phyloP scores from a whole-genome alignment of 1,284 basidiomycete genomes.

The Grifola frondosa region DNA sequence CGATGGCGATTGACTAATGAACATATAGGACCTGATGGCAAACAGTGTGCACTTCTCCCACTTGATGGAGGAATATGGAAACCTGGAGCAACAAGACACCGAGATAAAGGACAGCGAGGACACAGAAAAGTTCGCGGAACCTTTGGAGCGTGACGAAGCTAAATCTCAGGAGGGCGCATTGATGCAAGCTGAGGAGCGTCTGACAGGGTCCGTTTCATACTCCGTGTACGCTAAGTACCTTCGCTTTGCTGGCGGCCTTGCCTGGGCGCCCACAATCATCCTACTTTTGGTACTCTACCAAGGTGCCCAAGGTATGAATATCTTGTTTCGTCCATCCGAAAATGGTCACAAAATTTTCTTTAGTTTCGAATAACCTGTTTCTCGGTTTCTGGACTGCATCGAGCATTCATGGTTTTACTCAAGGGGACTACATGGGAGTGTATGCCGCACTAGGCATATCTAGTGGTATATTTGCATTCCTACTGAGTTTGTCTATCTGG shows the following conservation, averaged over 20 bases:
- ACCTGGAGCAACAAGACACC: constrained; percentile 35
- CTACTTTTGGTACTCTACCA: constrained; percentile 27
- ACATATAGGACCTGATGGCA: constrained; percentile 48
- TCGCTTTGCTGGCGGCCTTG: constrained; percentile 47
- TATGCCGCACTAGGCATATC: constrained; percentile 64
- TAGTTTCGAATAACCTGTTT: constrained; percentile 41
- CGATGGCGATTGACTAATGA: not conserved
- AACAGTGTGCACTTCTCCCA: constrained; percentile 53
- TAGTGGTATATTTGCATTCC: constrained; percentile 55
- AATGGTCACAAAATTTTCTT: not conserved
- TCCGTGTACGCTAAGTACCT: constrained; percentile 41
- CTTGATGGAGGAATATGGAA: constrained; percentile 64
- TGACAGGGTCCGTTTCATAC: constrained; percentile 32
- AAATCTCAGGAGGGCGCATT: constrained; percentile 22
- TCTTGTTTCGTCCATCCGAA: not conserved
- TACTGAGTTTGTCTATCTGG: constrained; percentile 54
- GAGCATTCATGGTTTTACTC: constrained; percentile 44
- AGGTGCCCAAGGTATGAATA: constrained; percentile 29
- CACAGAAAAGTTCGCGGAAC: constrained; percentile 23
- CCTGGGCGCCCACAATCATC: constrained; percentile 41
- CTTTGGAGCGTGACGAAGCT: constrained; percentile 26
- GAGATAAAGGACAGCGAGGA: constrained; percentile 26
- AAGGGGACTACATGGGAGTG: constrained; percentile 68
- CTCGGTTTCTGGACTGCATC: constrained; percentile 41
- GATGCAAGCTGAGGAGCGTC: constrained; percentile 40